Conservation (phyloP, 768 basidiomycete genomes). For the Leccinum broughii region DNA sequence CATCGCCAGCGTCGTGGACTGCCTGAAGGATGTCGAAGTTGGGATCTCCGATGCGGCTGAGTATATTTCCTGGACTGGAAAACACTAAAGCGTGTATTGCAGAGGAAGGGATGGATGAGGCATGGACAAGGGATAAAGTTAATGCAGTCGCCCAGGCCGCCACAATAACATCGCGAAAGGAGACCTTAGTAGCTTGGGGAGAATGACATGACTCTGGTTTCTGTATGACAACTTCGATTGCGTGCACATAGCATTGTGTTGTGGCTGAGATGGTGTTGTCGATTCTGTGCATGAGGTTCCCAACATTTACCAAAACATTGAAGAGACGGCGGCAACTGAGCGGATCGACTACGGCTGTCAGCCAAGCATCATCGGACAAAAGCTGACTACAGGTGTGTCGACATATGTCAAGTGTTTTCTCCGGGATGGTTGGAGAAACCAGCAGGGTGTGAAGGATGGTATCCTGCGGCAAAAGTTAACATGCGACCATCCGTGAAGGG, state of each 20-base stretch:
- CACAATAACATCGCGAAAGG: slow-evolving; percentile 40
- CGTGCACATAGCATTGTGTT: slow-evolving; percentile 40
- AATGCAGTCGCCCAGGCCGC: slow-evolving; percentile 39
- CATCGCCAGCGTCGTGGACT: slow-evolving; percentile 36
- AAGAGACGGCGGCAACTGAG: slow-evolving; percentile 44
- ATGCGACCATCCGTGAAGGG: background rate
- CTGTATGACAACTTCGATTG: slow-evolving; percentile 43
- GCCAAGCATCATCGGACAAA: slow-evolving; percentile 27
- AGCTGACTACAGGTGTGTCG: slow-evolving; percentile 35
- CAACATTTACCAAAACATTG: slow-evolving; percentile 44
- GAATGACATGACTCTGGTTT: slow-evolving; percentile 25
- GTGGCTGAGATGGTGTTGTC: slow-evolving; percentile 31
- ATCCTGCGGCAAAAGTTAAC: slow-evolving; percentile 26
- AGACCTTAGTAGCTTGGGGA: slow-evolving; percentile 23
- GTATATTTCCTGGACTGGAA: slow-evolving; percentile 23
- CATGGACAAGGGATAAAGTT: slow-evolving; percentile 28
- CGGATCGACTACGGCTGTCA: slow-evolving; percentile 25
- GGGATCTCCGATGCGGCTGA: slow-evolving; percentile 31
- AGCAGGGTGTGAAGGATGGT: slow-evolving; percentile 25
- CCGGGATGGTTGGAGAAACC: slow-evolving; percentile 30
- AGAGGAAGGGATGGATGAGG: slow-evolving; percentile 22
- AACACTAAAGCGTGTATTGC: slow-evolving; percentile 22
- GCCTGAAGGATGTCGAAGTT: slow-evolving; percentile 37
- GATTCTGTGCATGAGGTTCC: slow-evolving; percentile 36
- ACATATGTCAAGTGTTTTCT: slow-evolving; percentile 33